Conservation (phyloP, 768 basidiomycete species). For the Podaxis sp. region DNA sequence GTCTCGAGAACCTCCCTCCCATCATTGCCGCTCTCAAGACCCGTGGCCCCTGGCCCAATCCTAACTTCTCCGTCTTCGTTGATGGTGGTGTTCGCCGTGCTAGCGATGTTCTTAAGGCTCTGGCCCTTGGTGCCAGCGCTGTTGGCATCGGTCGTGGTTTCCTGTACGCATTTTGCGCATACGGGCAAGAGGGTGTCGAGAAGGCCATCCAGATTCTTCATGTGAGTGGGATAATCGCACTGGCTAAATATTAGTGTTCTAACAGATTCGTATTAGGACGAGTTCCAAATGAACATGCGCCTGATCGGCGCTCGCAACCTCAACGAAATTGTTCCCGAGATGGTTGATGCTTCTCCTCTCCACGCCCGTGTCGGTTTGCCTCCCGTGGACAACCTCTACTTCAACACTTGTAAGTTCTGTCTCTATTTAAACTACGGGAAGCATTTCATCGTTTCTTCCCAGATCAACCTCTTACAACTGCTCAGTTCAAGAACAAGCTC, state of each 20-base stretch:
- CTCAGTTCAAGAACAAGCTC: slow-evolving; percentile 22
- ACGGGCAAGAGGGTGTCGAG: slow-evolving; percentile 85
- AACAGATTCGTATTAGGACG: slow-evolving; percentile 53
- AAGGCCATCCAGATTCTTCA: slow-evolving; percentile 75
- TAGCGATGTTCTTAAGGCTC: slow-evolving; percentile 83
- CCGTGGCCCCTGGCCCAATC: slow-evolving; percentile 71
- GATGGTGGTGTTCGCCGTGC: slow-evolving; percentile 94
- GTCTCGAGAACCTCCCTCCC: slow-evolving; percentile 85
- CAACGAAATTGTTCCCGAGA: slow-evolving; percentile 75
- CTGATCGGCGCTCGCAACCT: slow-evolving; percentile 81
- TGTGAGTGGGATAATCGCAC: slow-evolving; percentile 32
- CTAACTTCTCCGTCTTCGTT: slow-evolving; percentile 78
- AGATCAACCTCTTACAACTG: slow-evolving; percentile 19
- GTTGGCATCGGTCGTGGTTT: slow-evolving; percentile 86
- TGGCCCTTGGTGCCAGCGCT: slow-evolving; percentile 90
- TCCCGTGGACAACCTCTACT: slow-evolving; percentile 7
- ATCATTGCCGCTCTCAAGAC: slow-evolving; percentile 65
- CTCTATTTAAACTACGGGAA: too few relatives aligned
- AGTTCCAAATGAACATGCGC: slow-evolving; percentile 98
- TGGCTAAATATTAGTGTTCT: background rate
- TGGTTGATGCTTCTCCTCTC: slow-evolving; percentile 72
- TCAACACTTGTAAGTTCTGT: slow-evolving; percentile 5
- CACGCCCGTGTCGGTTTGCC: slow-evolving; percentile 7
- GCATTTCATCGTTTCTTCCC: background rate
- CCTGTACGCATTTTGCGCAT: slow-evolving; percentile 83